phyloP scores from a whole-genome alignment of 805 yeast genomes.

The Wickerhamiella vanderwaltii region DNA sequence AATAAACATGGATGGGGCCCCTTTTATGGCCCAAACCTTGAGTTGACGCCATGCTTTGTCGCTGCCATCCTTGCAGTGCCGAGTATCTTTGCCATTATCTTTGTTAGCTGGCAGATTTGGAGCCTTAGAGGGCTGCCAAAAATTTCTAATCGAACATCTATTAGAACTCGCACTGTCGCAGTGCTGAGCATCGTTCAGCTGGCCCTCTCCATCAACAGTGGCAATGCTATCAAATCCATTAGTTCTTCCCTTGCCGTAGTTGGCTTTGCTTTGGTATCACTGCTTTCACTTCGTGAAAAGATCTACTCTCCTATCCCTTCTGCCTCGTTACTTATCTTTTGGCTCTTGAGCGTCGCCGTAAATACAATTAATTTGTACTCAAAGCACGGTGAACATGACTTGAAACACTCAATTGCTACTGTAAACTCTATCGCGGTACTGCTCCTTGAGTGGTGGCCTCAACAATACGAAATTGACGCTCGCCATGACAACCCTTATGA shows the following conservation, averaged over 20 bases:
- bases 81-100: neutral
- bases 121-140: neutral
- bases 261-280: constrained; percentile 40
- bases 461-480: constrained; percentile 25
- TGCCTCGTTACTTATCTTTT: constrained; percentile 58
- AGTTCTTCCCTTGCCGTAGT: constrained; percentile 31
- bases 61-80: neutral
- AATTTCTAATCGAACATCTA: neutral
- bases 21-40: constrained; percentile 1
- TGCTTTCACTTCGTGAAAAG: constrained; percentile 60
- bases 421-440: constrained; percentile 35
- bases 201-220: neutral
- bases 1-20: constrained; percentile 12
- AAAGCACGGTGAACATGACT: constrained; percentile 17
- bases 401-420: constrained; percentile 27
- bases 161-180: neutral
- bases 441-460: constrained; percentile 33
- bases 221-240: constrained; percentile 21
- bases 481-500: constrained; percentile 35
- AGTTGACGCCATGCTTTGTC: constrained; percentile 8
- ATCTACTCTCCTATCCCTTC: constrained; percentile 52
- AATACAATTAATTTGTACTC: constrained; percentile 31
- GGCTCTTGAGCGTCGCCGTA: constrained; percentile 48
- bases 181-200: neutral
- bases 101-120: neutral